Evolutionary conservation across 176 grass and related monocot species (phyloP), one percentile per base, ranked within the genome.

Genomic region (Thalia dealbata): DNA sequence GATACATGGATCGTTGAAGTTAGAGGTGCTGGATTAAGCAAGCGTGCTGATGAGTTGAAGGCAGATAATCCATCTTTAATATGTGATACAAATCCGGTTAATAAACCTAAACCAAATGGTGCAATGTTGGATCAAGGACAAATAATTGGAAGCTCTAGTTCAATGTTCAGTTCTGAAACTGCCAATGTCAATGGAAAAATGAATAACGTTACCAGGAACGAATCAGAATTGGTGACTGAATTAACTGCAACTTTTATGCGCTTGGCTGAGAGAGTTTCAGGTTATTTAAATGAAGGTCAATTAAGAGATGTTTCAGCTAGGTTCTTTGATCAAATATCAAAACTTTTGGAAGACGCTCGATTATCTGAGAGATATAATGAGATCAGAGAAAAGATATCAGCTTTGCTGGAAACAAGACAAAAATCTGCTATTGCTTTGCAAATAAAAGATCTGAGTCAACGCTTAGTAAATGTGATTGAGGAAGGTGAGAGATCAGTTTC

Each of bases 1-100:
- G 93, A 96, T 83, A 96, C 89, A 64, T 96, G 93, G 93, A 85
- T 96, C 52, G 89, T 96, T 69, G 93, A 96, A 89, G 83, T 92
- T 51, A 82, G 93, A 44, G 93, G 93, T 73, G 93, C 93, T 1
- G 89, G 93, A 60, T 83, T 92, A 68, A 92, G 89, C 61, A 75
- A 73, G 73, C 89, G 81, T 35, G 27, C 46, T 50, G 24, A 50
- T 78, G 69, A 66, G 54, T 77, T 45, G 74, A 77, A 66, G 32
- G 19, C 21, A n/a, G 1, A 43, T 13, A 9, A 68, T 44, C 19
- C 43, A 16, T 35, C 80, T 38, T 26, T 32, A 38, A 70, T 70
- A 69, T 80, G 52, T 75, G 50, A 0, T 76, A 54, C 71, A 18
- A 75, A 89, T 81, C 23, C 65, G 46, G 52, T 74, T 76, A 44